Conservation (phyloP, 306 rosid species). For the Malus orientalis region DNA sequence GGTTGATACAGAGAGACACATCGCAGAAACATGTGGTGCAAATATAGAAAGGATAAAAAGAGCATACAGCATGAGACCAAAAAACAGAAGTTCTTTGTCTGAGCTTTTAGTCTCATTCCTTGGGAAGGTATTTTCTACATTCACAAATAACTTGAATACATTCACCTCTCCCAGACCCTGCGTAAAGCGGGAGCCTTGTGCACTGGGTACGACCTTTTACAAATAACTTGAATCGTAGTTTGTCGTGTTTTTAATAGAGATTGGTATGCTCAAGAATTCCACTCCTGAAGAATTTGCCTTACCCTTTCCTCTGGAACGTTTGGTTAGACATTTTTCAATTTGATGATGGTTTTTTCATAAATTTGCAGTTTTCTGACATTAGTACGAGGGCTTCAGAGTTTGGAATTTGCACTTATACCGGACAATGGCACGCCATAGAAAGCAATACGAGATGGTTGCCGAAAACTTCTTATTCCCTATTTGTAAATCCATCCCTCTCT, state of each 20-base stretch:
- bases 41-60: conserved; percentile 34
- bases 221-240: background rate
- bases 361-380: conserved; percentile 59
- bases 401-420: conserved; percentile 61
- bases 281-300: background rate
- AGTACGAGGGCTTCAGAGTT: conserved; percentile 32
- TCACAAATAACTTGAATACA: background rate
- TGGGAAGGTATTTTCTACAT: conserved; percentile 43
- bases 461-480: conserved; percentile 57
- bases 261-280: background rate
- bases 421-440: conserved; percentile 51
- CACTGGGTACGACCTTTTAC: background rate
- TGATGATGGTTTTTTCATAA: conserved; percentile 5
- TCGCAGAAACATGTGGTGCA: conserved; percentile 43
- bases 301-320: background rate
- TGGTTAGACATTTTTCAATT: background rate
- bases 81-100: conserved; percentile 55
- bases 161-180: too few relatives aligned
- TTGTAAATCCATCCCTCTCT: conserved; percentile 43
- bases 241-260: background rate
- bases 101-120: conserved; percentile 71
- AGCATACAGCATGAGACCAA: conserved; percentile 31
- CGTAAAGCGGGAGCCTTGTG: too few relatives aligned
- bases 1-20: conserved; percentile 45
- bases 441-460: conserved; percentile 77